Percentiles rank a stretch among this genome's conserved stretches.
These are phyloP conservation scores for Alternaria longipes DNA, from an alignment of 2,329 filamentous ascomycete genomes.

Conservation along the genomic window DNA sequence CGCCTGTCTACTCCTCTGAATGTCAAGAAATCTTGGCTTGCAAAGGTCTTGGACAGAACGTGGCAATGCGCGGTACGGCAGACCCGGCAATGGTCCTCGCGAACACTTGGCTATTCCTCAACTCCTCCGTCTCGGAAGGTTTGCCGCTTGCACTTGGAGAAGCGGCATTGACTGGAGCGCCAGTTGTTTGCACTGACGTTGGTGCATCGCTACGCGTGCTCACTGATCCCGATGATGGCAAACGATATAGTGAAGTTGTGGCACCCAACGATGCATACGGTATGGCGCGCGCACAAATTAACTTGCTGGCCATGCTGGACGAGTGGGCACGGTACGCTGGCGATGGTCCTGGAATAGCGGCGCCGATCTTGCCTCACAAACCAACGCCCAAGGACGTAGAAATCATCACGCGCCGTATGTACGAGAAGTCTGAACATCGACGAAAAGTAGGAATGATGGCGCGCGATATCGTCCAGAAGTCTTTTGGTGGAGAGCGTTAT, in stretches of 20 bases:
- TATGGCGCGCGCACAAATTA: constrained; percentile 69
- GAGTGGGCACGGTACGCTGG: constrained; percentile 69
- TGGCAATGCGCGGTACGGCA: constrained; percentile 65
- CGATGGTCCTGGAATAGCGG: constrained; percentile 54
- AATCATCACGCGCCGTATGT: constrained; percentile 66
- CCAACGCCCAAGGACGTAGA: constrained; percentile 62
- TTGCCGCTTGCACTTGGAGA: constrained; percentile 67
- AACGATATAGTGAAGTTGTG: constrained; percentile 68
- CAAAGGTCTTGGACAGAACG: constrained; percentile 61
- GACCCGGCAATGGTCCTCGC: constrained; percentile 60
- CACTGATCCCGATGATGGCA: constrained; percentile 60
- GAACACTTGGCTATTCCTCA: constrained; percentile 58
- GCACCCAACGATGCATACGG: constrained; percentile 70
- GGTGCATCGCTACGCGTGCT: constrained; percentile 65
- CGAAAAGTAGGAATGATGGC: constrained; percentile 67
- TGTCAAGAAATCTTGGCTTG: constrained; percentile 67
- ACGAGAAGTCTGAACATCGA: constrained; percentile 66
- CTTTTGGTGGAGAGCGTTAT: constrained; percentile 67
- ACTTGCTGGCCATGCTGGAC: constrained; percentile 68
- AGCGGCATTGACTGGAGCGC: constrained; percentile 65
- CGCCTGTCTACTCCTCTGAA: constrained; percentile 68
- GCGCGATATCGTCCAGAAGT: constrained; percentile 66
- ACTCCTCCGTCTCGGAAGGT: constrained; percentile 66
- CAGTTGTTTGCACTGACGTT: constrained; percentile 66
- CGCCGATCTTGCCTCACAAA: constrained; percentile 58